Evolutionary conservation across 163 green algal species (phyloP), one percentile per base, ranked within the genome.

Genomic region (Chlorella variabilis): DNA sequence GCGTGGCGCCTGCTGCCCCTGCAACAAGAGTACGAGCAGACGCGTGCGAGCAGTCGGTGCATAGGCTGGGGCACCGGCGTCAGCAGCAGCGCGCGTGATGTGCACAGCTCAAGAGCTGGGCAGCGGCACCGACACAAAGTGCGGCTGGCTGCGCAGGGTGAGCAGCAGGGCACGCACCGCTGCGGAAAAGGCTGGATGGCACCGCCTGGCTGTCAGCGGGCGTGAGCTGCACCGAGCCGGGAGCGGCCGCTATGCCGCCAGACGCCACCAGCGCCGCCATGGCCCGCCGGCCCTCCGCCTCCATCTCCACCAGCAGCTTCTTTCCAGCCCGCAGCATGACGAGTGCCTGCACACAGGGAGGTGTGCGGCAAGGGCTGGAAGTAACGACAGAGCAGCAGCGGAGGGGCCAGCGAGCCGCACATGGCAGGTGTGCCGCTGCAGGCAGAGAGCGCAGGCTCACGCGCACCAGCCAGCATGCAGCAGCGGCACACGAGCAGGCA

Each of bases 311-410:
- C 62, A 94, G 75, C 41, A 89, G 65, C 75, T 92, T 92, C 77
- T 84, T 87, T 27, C 87, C 90, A n/a, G 71, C 80, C 18, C 88
- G 77, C 56, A 88, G 84, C 74, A 95, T 73, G 7, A 80, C 78
- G 31, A 89, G 48, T 23, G 90, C 91, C 39, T 85, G 75, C 81
- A 81, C 75, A 29, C 54, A 63, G 54, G 54, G 18, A n/a, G 54
- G 23, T n/a, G 18, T 33, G 54, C 18, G 20, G 18, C 54, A 63
- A 6, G 15, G 11, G 45, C 11, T 11, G 45, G 45, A 54, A 54
- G 45, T 11, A 54, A 54, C 45, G 15, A 15, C 45, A 54, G 45
- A 54, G 45, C 45, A 54, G 45, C 45, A 54, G 45, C 45, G n/a
- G n/a, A n/a, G n/a, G n/a, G n/a, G n/a, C n/a, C n/a, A n/a, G n/a